These are phyloP conservation scores for Xylariaceae sp. DNA, from an alignment of 2,329 filamentous ascomycete species.

Conservation along the genomic window DNA sequence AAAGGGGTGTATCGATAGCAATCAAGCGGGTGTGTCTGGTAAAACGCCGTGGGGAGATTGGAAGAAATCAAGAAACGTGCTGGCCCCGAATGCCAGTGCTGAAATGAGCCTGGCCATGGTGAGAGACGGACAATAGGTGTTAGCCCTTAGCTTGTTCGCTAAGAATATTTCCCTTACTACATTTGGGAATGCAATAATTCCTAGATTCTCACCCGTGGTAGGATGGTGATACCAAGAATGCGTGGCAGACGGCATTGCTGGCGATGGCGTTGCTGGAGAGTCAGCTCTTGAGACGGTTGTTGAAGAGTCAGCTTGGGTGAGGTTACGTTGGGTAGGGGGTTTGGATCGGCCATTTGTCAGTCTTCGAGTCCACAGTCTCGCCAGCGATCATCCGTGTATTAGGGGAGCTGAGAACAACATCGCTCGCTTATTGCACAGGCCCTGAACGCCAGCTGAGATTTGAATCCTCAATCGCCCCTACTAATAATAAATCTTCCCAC, in stretches of 20 bases:
- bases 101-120: too few species aligned
- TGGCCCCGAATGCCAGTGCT: too few species aligned
- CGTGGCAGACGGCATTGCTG: not conserved
- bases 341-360: slow-evolving; percentile 9
- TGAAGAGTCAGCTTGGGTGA: slow-evolving; percentile 7
- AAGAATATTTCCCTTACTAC: too few species aligned
- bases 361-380: not conserved
- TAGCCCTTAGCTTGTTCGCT: too few species aligned
- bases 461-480: slow-evolving; percentile 2
- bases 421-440: too few species aligned
- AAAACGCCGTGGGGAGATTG: not conserved
- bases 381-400: not conserved
- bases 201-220: too few species aligned
- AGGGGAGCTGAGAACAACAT: not conserved
- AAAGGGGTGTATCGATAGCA: slow-evolving; percentile 7
- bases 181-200: too few species aligned
- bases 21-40: slow-evolving; percentile 7
- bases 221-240: too few species aligned
- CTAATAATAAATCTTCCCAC: slow-evolving; percentile 15
- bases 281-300: not conserved
- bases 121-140: too few species aligned
- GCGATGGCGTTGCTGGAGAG: not conserved
- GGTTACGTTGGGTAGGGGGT: not conserved
- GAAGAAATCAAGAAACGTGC: too few species aligned
- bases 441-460: not conserved